Base-by-base conservation (phyloP, 2,329 filamentous ascomycete species). In the Phyllosticta ampelicida region DNA sequence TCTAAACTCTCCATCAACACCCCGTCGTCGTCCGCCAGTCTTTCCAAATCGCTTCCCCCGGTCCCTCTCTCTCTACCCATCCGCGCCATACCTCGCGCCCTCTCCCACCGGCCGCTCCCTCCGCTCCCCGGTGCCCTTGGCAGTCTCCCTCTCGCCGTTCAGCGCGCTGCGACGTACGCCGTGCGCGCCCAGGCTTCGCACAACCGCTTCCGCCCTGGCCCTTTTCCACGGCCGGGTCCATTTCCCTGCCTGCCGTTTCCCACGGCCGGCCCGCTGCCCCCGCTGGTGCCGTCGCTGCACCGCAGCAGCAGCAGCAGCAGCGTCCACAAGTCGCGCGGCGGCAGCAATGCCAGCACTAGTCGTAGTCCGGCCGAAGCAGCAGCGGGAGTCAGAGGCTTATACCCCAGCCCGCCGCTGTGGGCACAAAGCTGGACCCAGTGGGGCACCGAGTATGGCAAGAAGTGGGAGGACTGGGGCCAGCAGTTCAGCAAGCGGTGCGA, bases 381-480 rank as follows among this genome's bases (percentile, higher is more conserved):
- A n/a, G 36, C 30, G 10, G 16, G 11, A 13, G 10, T 16, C 11
- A 36, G 5, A 44, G n/a, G 1, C 36, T 10, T 10, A n/a, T 13
- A 3, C 16, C 5, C 16, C 28, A 20, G 20, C 28, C 21, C 23
- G 55, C 51, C 19, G 51, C 51, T 23, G 52, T 48, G 23, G 48
- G 60, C 59, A 19, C 26, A 29, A 9, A 54, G 52, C 21, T 58
- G 60, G 28, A 62, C 60, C 21, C 60, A 61, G 28, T 66, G 64
- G 65, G 69, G 70, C 2, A 67, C 71, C 56, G 65, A 70, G 9
- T 67, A 71, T 23, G 70, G 70, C 1, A 67, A 63, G 55, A 63
- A 60, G 16, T 65, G 66, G 64, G 68, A 63, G 3, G 61, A 61
- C 13, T 66, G 64, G 66, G 69, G 70, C 19, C 58, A 68, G 50